A percentile compares a stretch with the other conserved stretches of the same genome.
phyloP scores from a whole-genome alignment of 1,139 yeast genomes.

The Taphrina populina region DNA sequence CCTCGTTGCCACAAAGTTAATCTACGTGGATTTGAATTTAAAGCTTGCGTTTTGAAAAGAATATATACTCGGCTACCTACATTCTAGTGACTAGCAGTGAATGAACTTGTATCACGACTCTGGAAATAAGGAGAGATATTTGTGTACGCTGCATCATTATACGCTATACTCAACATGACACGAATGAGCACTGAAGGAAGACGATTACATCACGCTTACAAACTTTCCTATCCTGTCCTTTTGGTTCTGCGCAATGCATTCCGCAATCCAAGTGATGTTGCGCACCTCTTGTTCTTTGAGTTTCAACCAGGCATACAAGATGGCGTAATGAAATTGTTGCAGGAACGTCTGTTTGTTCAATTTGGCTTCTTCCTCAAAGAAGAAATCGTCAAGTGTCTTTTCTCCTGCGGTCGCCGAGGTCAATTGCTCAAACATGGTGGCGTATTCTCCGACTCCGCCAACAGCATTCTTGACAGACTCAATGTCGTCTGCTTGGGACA shows the following conservation, averaged over 20 bases:
- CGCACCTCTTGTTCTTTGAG: slow-evolving; percentile 95
- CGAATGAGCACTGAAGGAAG: background rate
- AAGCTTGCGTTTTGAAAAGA: too few relatives aligned
- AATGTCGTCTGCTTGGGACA: slow-evolving; percentile 76
- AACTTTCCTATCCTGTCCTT: slow-evolving; percentile 49
- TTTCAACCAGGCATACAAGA: slow-evolving; percentile 95
- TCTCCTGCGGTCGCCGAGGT: slow-evolving; percentile 45
- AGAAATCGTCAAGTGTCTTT: slow-evolving; percentile 84
- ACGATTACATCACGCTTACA: slow-evolving; percentile 46
- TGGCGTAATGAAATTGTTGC: slow-evolving; percentile 76
- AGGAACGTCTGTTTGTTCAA: slow-evolving; percentile 90
- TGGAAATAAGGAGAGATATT: too few relatives aligned
- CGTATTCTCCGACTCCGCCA: slow-evolving; percentile 71
- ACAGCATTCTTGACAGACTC: slow-evolving; percentile 78
- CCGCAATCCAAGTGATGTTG: slow-evolving; percentile 97
- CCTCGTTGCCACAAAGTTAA: too few relatives aligned
- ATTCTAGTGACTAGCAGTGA: too few relatives aligned
- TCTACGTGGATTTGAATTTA: too few relatives aligned
- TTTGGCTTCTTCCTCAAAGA: slow-evolving; percentile 88
- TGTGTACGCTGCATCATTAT: background rate
- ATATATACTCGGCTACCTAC: too few relatives aligned
- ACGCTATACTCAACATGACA: slow-evolving; percentile 2
- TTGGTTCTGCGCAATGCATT: slow-evolving; percentile 63
- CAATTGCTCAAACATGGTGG: slow-evolving; percentile 60
- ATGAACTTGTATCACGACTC: too few relatives aligned